Evolutionary conservation across 148 eudicot genomes (phyloP), one percentile per base, ranked within the genome.

Genomic region (Mesembryanthemum crystallinum): DNA sequence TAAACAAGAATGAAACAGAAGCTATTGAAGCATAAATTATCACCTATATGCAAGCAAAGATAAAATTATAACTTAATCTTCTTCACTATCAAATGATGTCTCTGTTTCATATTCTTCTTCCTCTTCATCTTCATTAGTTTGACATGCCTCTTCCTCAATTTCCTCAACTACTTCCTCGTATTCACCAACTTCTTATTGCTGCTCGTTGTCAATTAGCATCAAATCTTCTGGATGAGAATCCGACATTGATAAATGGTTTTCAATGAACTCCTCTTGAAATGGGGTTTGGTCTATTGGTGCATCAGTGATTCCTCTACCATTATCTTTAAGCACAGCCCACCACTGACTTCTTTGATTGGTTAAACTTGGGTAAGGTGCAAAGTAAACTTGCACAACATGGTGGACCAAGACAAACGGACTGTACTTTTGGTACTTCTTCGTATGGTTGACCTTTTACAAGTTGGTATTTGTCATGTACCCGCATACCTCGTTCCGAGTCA

Each of bases 391-490:
- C 27, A 37, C 25, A 6, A 20, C 70, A 45, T 75, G 63, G 25
- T 64, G 32, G 3, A 49, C 51, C 47, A 75, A 30, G 12, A 75
- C 51, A 49, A 60, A 75, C 7, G 77, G 77, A 21, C 51, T 71
- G 51, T 67, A 42, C 2, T 15, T 24, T 17, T 25, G 32, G 24
- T 67, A 68, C 4, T n/a, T 17, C 9, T 42, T 67, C 15, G 21
- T 54, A 42, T 39, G 79, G 24, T 76, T 67, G 24, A 70, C 42
- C 37, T n/a, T 70, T 25, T 15, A 70, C 73, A 8, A 69, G 33
- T 1, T 69, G 17, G 18, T 25, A 69, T 51, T 69, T 25, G 4
- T 69, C 24, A 69, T 47, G 73, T 12, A 49, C 29, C n/a, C 8
- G 18, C 0, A 18, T 49, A 17, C 73, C 73, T 47, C 17, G 55